Percentiles rank a stretch among this genome's conserved stretches.
These are phyloP conservation scores for Carex parvula DNA, from an alignment of 176 grass and related monocot genomes.

Conservation along the genomic window DNA sequence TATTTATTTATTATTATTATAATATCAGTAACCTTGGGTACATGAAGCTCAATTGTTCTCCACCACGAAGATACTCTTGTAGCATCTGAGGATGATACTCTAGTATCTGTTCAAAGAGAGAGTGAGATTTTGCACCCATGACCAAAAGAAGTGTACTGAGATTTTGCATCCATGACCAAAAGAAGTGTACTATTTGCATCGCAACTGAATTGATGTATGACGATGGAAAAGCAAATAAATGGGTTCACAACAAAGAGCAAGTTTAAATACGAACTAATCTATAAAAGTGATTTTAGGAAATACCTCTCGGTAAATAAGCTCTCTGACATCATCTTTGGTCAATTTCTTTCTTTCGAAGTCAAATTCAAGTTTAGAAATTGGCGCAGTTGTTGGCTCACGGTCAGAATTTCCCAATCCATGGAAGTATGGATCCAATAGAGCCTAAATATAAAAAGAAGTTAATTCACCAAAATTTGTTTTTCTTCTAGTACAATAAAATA, in stretches of 20 bases:
- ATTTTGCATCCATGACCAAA: not conserved
- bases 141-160: not conserved
- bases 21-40: constrained; percentile 62
- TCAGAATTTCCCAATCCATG: constrained; percentile 61
- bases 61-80: constrained; percentile 62
- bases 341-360: constrained; percentile 92
- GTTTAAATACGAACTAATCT: constrained; percentile 5
- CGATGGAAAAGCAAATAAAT: not conserved
- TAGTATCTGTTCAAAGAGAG: constrained; percentile 48
- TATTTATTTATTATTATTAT: not conserved
- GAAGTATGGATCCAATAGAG: constrained; percentile 75
- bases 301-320: constrained; percentile 88
- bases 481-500: not conserved
- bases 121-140: not conserved
- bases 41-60: constrained; percentile 64
- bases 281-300: not conserved
- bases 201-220: not conserved
- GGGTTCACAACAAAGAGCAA: not conserved
- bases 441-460: constrained; percentile 38
- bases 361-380: constrained; percentile 87
- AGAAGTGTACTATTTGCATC: constrained; percentile 1
- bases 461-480: constrained; percentile 25
- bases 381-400: constrained; percentile 51
- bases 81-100: constrained; percentile 98
- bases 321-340: constrained; percentile 78